phyloP scores from a whole-genome alignment of 169 alveolate genomes.

The Eimeria tenella region DNA sequence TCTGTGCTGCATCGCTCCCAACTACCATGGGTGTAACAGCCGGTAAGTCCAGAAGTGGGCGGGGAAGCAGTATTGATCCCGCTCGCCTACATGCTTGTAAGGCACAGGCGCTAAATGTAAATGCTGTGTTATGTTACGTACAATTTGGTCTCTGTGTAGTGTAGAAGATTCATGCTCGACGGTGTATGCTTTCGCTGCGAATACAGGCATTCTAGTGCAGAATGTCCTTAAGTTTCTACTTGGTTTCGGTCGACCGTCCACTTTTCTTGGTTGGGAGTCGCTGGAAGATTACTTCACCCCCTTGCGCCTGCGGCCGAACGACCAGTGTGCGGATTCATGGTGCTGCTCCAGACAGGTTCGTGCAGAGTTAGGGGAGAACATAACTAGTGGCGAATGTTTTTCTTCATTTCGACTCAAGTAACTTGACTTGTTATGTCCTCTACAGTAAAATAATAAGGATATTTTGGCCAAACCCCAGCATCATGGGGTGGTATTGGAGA shows the following conservation, averaged over 20 bases:
- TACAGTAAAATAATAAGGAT: no score
- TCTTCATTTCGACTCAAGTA: no score
- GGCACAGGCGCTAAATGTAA: background rate
- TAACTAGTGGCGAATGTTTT: no score
- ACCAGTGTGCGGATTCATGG: conserved; percentile 92
- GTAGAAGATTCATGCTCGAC: background rate
- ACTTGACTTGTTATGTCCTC: no score
- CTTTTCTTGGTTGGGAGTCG: conserved; percentile 94
- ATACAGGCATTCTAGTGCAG: conserved; percentile 92
- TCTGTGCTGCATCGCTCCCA: conserved; percentile 97
- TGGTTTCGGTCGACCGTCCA: conserved; percentile 93
- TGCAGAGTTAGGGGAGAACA: background rate
- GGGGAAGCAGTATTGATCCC: background rate
- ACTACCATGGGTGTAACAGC: conserved; percentile 98
- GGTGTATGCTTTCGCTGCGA: background rate
- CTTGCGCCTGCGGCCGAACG: conserved; percentile 91
- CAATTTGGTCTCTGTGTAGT: background rate
- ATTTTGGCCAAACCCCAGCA: no score
- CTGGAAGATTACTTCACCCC: conserved; percentile 93
- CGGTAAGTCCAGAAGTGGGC: conserved; percentile 76
- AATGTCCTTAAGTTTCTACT: conserved; percentile 95
- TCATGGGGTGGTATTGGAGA: no score
- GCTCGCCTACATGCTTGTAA: background rate
- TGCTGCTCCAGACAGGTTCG: conserved; percentile 86
- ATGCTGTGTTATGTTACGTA: background rate